These are phyloP conservation scores for Castanea sativa DNA, from an alignment of 306 rosid genomes.

Conservation along the genomic window DNA sequence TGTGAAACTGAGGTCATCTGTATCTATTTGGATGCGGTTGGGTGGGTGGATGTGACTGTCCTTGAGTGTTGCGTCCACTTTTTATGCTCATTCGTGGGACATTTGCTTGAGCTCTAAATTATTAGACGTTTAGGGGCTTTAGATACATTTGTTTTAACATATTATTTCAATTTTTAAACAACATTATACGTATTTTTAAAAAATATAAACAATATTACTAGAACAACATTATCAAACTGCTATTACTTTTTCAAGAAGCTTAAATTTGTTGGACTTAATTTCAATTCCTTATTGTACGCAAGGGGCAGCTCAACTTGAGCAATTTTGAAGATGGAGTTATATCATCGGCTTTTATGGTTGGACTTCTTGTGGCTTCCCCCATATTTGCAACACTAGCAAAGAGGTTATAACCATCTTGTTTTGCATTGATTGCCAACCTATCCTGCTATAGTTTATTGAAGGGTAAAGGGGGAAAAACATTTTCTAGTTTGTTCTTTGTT, in stretches of 20 bases:
- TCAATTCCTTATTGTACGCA: conserved; percentile 8
- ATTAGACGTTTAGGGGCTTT: no score
- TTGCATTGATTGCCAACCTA: conserved; percentile 4
- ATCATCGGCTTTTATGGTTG: conserved; percentile 77
- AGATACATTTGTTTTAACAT: no score
- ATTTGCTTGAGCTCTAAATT: background rate
- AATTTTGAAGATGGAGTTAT: conserved; percentile 66
- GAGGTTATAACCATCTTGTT: conserved; percentile 33
- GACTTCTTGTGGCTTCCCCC: conserved; percentile 70
- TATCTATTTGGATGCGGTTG: background rate
- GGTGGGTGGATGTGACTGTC: background rate
- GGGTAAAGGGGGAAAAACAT: background rate
- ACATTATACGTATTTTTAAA: no score
- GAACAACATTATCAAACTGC: no score
- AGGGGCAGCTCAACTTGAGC: conserved; percentile 62
- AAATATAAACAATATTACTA: no score
- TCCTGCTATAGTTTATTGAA: background rate
- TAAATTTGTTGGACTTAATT: background rate
- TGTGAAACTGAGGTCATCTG: background rate
- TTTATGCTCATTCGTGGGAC: background rate
- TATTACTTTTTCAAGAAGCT: background rate
- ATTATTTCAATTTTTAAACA: no score
- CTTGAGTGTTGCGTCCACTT: background rate
- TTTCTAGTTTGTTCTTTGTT: no score
- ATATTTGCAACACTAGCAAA: conserved; percentile 59